Evolutionary conservation across 306 rosid species (phyloP).

Genomic region (Inga oerstediana): DNA sequence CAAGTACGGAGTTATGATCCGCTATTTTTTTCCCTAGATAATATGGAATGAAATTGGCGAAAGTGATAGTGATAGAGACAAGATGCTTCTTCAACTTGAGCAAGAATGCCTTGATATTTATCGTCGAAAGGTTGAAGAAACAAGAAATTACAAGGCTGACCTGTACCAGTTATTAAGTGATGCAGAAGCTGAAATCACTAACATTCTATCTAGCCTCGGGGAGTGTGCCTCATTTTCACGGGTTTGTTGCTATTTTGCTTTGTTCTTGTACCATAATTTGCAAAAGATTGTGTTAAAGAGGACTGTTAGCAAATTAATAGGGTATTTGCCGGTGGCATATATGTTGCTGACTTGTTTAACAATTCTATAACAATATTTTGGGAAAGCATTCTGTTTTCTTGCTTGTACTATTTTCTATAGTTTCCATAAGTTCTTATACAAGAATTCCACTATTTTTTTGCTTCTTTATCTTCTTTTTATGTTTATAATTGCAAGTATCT

Average conservation of each 20-base stretch:
- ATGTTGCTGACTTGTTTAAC: not conserved
- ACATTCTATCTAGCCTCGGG: slow-evolving; percentile 64
- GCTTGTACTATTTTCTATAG: not conserved
- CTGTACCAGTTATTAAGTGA: slow-evolving; percentile 64
- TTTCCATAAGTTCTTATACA: not conserved
- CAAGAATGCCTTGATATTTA: slow-evolving; percentile 90
- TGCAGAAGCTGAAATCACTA: slow-evolving; percentile 59
- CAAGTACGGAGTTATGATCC: slow-evolving; percentile 15
- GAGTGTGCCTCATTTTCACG: slow-evolving; percentile 52
- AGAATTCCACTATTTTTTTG: slow-evolving; percentile 12
- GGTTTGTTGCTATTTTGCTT: slow-evolving; percentile 41
- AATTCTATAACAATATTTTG: slow-evolving; percentile 5
- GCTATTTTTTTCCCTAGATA: slow-evolving; percentile 35
- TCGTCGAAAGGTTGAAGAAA: slow-evolving; percentile 72
- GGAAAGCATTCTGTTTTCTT: slow-evolving; percentile 1
- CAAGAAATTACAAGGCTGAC: slow-evolving; percentile 74
- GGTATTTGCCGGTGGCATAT: not conserved
- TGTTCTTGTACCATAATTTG: not conserved
- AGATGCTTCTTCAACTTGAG: slow-evolving; percentile 87
- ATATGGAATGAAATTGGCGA: slow-evolving; percentile 99
- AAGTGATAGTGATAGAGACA: slow-evolving; percentile 70
- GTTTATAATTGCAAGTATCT: not conserved
- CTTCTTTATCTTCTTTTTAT: slow-evolving; percentile 11
- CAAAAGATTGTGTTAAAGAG: slow-evolving; percentile 4
- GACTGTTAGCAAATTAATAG: not conserved